A percentile compares a stretch with the other conserved stretches of the same genome.
phyloP scores from a whole-genome alignment of 2,329 filamentous ascomycete species.

The Aspergillus novoparasiticus region DNA sequence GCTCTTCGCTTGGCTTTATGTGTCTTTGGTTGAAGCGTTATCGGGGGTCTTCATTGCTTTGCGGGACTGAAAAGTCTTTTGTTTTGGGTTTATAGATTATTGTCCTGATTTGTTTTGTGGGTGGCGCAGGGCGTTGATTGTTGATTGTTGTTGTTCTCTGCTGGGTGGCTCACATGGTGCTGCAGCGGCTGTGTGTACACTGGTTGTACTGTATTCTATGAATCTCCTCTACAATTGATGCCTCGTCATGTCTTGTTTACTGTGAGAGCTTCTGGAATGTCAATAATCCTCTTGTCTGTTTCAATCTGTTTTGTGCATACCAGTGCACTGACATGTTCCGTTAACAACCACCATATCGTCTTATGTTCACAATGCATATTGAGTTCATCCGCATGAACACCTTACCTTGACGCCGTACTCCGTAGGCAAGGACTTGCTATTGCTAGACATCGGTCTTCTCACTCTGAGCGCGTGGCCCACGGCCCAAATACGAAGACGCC shows the following conservation, averaged over 20 bases:
- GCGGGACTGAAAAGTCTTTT: not conserved
- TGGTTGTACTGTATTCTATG: conserved; percentile 4
- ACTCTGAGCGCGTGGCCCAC: not conserved
- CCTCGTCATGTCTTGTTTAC: not conserved
- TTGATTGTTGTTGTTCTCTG: not conserved
- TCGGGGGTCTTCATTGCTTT: not conserved
- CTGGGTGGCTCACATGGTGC: not conserved
- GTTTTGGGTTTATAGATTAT: conserved; percentile 4
- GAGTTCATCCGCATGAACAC: not conserved
- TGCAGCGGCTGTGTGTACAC: not conserved
- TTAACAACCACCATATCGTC: not conserved
- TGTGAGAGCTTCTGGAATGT: not conserved
- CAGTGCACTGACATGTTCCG: not conserved
- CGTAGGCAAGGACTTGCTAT: not conserved
- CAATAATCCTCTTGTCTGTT: not conserved
- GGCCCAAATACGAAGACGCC: conserved; percentile 24
- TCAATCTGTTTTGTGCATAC: not conserved
- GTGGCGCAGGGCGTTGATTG: not conserved
- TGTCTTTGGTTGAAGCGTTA: not conserved
- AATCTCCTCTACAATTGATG: conserved; percentile 6
- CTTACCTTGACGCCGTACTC: not conserved
- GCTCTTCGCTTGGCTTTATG: no score
- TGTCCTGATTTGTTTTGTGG: not conserved
- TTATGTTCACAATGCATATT: not conserved
- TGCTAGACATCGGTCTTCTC: conserved; percentile 11